Conservation (phyloP, 306 rosid species). For the Luffa aegyptiaca region DNA sequence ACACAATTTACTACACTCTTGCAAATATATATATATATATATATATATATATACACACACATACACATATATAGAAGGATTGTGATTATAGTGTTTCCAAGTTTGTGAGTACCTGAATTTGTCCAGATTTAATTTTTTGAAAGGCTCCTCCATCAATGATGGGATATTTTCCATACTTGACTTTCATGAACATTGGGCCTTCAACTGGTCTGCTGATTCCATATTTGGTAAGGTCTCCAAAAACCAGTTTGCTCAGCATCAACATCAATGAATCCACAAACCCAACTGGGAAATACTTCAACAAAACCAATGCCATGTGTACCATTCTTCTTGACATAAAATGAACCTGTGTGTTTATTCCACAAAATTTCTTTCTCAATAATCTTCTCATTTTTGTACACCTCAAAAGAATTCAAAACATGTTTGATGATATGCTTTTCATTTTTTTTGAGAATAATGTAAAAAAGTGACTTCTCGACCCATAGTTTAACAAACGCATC, state of each 20-base stretch:
- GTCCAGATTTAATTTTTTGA: constrained; percentile 35
- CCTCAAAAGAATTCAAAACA: no score
- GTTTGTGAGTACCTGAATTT: constrained; percentile 36
- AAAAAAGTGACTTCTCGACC: no score
- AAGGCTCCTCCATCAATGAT: constrained; percentile 38
- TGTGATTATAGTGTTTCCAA: no score
- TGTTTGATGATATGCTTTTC: no score
- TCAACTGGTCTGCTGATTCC: constrained; percentile 51
- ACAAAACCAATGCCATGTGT: constrained; percentile 26
- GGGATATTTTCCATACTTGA: constrained; percentile 56
- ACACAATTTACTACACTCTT: no score
- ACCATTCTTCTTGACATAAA: constrained; percentile 38
- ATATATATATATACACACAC: no score
- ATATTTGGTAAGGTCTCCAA: constrained; percentile 37
- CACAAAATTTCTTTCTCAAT: neutral
- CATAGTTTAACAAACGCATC: no score
- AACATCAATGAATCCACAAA: constrained; percentile 43
- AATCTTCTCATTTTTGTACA: no score
- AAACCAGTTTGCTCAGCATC: constrained; percentile 33
- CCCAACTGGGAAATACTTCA: constrained; percentile 32
- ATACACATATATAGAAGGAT: no score
- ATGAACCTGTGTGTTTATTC: constrained; percentile 39
- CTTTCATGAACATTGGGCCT: constrained; percentile 64
- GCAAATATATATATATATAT: no score
- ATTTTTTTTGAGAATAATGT: no score